Conservation (phyloP, 306 rosid genomes). For the Acmispon strigosus region DNA sequence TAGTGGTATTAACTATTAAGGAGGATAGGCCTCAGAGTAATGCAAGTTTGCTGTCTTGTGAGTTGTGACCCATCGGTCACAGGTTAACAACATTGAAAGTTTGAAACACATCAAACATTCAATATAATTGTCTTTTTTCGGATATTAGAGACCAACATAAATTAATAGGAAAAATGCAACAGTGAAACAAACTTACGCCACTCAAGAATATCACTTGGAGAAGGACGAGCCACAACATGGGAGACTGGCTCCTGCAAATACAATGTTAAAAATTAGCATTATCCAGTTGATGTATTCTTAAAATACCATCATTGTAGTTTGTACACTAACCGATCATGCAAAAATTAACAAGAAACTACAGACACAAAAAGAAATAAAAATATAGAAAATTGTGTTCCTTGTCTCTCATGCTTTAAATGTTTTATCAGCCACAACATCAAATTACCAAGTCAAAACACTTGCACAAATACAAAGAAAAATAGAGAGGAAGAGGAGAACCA, state of each 20-base stretch:
- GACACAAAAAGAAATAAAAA: neutral
- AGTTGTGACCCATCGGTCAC: neutral
- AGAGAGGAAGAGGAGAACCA: neutral
- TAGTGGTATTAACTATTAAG: constrained; percentile 2
- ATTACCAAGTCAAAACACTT: neutral
- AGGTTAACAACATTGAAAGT: neutral
- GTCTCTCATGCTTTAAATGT: constrained; percentile 4
- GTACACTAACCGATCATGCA: neutral
- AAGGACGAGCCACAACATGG: constrained; percentile 91
- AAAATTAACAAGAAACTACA: neutral
- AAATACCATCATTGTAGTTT: neutral
- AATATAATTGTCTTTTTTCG: neutral
- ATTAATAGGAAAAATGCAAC: neutral
- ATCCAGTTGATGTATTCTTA: neutral
- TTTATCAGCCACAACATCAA: constrained; percentile 2
- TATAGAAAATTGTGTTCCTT: neutral
- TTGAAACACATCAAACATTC: neutral
- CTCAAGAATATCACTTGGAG: constrained; percentile 90
- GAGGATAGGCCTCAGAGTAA: neutral
- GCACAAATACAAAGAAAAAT: neutral
- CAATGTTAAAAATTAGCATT: constrained; percentile 24
- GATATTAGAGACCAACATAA: neutral
- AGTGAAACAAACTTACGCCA: constrained; percentile 82
- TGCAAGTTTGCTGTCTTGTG: neutral
- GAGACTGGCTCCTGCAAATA: constrained; percentile 89